A percentile compares a stretch with the other conserved stretches of the same genome.
These are phyloP conservation scores for Phytophthora pini DNA, from an alignment of 352 stramenopile species.

Conservation along the genomic window DNA sequence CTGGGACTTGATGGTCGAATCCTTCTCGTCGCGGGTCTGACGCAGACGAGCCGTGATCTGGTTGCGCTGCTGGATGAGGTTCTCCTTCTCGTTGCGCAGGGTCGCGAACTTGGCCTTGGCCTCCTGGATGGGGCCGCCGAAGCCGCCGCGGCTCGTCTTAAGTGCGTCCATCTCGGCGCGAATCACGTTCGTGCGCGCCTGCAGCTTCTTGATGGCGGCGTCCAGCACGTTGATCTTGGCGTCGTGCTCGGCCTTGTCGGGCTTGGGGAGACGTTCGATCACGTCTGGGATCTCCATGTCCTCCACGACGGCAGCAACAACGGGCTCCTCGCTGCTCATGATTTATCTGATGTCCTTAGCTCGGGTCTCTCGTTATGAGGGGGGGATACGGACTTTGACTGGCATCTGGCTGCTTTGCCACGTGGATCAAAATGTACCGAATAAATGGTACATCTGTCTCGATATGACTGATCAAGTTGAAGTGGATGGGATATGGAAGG, in stretches of 20 bases:
- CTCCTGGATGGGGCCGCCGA: slow-evolving; percentile 87
- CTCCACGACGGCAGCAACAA: slow-evolving; percentile 13
- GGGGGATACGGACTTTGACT: slow-evolving; percentile 21
- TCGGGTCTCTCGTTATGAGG: slow-evolving; percentile 5
- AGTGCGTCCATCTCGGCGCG: slow-evolving; percentile 81
- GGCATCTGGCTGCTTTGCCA: slow-evolving; percentile 13
- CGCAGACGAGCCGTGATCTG: slow-evolving; percentile 84
- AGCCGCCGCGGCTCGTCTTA: slow-evolving; percentile 83
- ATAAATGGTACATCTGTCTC: neutral
- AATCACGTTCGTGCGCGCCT: slow-evolving; percentile 81
- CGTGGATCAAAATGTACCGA: slow-evolving; percentile 2
- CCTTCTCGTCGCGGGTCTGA: slow-evolving; percentile 84
- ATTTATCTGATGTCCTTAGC: neutral
- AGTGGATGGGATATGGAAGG: slow-evolving; percentile 1
- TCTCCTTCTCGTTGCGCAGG: slow-evolving; percentile 85
- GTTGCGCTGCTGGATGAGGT: slow-evolving; percentile 87
- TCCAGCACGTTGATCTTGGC: slow-evolving; percentile 87
- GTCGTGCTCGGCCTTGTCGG: slow-evolving; percentile 92
- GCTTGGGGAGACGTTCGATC: slow-evolving; percentile 85
- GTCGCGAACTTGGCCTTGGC: slow-evolving; percentile 87
- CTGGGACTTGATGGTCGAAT: slow-evolving; percentile 76
- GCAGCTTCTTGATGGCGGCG: slow-evolving; percentile 92
- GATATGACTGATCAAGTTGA: slow-evolving; percentile 19
- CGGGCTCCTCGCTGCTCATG: slow-evolving; percentile 35
- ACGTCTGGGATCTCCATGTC: slow-evolving; percentile 76